phyloP scores from a whole-genome alignment of 2,329 filamentous ascomycete genomes.

The Didymella segeticola region DNA sequence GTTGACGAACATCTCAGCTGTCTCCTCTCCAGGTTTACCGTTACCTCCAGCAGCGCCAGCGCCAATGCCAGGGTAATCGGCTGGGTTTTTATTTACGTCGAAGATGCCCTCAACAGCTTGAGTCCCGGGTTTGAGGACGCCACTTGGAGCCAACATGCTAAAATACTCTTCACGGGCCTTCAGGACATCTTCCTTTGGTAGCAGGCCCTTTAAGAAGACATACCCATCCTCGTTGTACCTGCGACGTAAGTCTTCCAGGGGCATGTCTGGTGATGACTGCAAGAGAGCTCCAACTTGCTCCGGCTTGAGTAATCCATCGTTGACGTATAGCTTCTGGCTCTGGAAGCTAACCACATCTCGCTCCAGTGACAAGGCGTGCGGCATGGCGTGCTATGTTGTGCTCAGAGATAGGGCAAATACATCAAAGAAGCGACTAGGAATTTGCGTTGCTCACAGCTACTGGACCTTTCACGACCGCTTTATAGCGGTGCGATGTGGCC shows the following conservation, averaged over 20 bases:
- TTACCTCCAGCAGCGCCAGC: slow-evolving; percentile 57
- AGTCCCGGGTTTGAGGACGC: slow-evolving; percentile 62
- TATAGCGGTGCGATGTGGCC: not conserved
- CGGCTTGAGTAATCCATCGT: slow-evolving; percentile 56
- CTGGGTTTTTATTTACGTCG: slow-evolving; percentile 50
- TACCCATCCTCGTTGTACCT: slow-evolving; percentile 61
- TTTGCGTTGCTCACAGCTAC: not conserved
- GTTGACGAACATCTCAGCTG: slow-evolving; percentile 56
- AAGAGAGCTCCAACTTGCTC: slow-evolving; percentile 53
- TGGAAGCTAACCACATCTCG: slow-evolving; percentile 32
- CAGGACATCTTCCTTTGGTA: slow-evolving; percentile 62
- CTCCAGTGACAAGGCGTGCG: slow-evolving; percentile 40
- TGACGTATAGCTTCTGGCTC: slow-evolving; percentile 50
- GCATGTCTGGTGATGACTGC: slow-evolving; percentile 53
- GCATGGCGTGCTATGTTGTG: slow-evolving; percentile 31
- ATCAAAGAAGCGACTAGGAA: not conserved
- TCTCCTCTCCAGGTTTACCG: slow-evolving; percentile 52
- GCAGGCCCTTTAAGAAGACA: slow-evolving; percentile 61
- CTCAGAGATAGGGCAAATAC: not conserved
- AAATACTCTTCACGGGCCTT: slow-evolving; percentile 62
- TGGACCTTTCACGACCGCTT: not conserved
- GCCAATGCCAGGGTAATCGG: slow-evolving; percentile 61
- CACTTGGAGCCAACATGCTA: slow-evolving; percentile 60
- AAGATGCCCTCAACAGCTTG: slow-evolving; percentile 62
- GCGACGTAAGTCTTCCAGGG: slow-evolving; percentile 57